Conservation (phyloP, 805 yeast genomes). For the Geotrichum ghanense region DNA sequence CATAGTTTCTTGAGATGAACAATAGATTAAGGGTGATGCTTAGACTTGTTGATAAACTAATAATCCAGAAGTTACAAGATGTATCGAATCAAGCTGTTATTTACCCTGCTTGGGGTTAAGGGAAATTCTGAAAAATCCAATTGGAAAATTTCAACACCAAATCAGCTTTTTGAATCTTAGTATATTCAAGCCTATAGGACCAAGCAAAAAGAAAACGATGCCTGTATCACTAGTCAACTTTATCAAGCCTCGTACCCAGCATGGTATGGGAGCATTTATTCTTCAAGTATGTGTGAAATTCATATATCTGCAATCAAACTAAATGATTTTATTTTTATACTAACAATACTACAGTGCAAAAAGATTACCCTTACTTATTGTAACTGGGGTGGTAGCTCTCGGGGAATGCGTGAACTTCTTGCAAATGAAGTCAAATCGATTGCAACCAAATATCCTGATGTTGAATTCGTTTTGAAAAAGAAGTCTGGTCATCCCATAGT, state of each 20-base stretch:
- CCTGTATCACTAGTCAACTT: slow-evolving; percentile 15
- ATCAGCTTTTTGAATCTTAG: too few relatives aligned
- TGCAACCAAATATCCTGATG: slow-evolving; percentile 50
- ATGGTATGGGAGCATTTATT: slow-evolving; percentile 27
- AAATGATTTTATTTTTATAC: too few relatives aligned
- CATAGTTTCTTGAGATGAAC: too few relatives aligned
- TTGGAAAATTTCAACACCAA: not conserved
- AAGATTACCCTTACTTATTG: slow-evolving; percentile 70
- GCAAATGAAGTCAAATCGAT: slow-evolving; percentile 38
- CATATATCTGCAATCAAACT: too few relatives aligned
- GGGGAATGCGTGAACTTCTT: slow-evolving; percentile 67
- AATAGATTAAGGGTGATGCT: too few relatives aligned
- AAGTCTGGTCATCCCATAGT: slow-evolving; percentile 78
- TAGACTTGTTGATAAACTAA: too few relatives aligned
- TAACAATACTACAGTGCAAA: slow-evolving; percentile 38
- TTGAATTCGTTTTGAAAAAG: slow-evolving; percentile 59
- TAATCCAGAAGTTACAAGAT: too few relatives aligned
- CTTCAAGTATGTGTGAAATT: slow-evolving; percentile 2
- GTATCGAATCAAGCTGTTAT: too few relatives aligned
- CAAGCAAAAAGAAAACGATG: too few relatives aligned
- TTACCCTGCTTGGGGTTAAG: not conserved
- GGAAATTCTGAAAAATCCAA: not conserved
- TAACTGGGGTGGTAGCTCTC: slow-evolving; percentile 93
- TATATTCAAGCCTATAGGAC: too few relatives aligned
- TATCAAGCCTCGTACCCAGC: slow-evolving; percentile 14